Evolutionary conservation across 2,329 filamentous ascomycete species (phyloP).

Genomic region (Alternaria hordeiaustralica): DNA sequence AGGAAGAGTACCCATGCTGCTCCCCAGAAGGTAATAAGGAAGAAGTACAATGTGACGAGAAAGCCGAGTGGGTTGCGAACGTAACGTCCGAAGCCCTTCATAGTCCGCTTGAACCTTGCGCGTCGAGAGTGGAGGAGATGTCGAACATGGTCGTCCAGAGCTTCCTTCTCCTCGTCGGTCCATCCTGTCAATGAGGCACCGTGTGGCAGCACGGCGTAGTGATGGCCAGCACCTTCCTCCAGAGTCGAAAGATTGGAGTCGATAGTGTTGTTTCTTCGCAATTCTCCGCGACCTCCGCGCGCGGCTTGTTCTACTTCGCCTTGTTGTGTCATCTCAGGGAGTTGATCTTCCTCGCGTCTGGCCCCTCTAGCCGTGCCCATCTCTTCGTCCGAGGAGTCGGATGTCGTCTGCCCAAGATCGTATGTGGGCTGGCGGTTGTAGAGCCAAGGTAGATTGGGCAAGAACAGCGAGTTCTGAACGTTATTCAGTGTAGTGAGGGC

Average conservation of each 20-base stretch:
- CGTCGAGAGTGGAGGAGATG: slow-evolving; percentile 85
- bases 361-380: slow-evolving; percentile 16
- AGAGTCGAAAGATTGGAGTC: slow-evolving; percentile 42
- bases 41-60: slow-evolving; percentile 84
- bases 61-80: slow-evolving; percentile 75
- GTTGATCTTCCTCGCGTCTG: slow-evolving; percentile 20
- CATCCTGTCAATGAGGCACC: slow-evolving; percentile 76
- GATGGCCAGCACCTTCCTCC: slow-evolving; percentile 59
- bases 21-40: slow-evolving; percentile 83
- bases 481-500: slow-evolving; percentile 86
- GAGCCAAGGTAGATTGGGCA: slow-evolving; percentile 76
- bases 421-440: slow-evolving; percentile 82
- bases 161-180: slow-evolving; percentile 73
- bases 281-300: slow-evolving; percentile 12
- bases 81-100: slow-evolving; percentile 84
- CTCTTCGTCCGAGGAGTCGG: slow-evolving; percentile 40
- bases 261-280: slow-evolving; percentile 35
- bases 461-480: slow-evolving; percentile 88
- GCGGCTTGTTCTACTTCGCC: slow-evolving; percentile 23
- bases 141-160: slow-evolving; percentile 83
- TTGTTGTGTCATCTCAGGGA: slow-evolving; percentile 25
- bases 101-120: slow-evolving; percentile 76
- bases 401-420: slow-evolving; percentile 64
- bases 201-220: slow-evolving; percentile 81
- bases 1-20: slow-evolving; percentile 87